A percentile compares a stretch with the other conserved stretches of the same genome.
Conservation (phyloP, 257 asterid species). For the Capsicum pubescens region DNA sequence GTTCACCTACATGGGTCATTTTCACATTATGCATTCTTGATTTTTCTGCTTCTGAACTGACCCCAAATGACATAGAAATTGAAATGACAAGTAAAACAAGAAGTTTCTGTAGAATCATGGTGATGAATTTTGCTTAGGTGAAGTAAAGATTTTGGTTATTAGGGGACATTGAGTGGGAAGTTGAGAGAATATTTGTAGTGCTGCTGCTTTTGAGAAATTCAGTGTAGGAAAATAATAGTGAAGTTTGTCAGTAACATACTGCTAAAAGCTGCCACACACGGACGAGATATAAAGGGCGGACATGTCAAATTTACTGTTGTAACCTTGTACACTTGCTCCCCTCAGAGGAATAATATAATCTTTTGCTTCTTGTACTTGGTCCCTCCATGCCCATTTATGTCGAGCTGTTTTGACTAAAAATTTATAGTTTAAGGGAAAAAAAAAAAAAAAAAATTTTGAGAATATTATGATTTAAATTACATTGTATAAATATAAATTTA, state of each 20-base stretch:
- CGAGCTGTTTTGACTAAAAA: too few relatives aligned
- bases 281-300: slow-evolving; percentile 33
- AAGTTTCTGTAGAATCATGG: slow-evolving; percentile 41
- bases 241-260: slow-evolving; percentile 34
- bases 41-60: slow-evolving; percentile 39
- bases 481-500: neutral
- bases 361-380: too few relatives aligned
- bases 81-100: slow-evolving; percentile 32
- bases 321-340: slow-evolving; percentile 29
- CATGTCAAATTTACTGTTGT: slow-evolving; percentile 22
- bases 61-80: slow-evolving; percentile 29
- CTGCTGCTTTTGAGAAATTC: slow-evolving; percentile 26
- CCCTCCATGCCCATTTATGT: too few relatives aligned
- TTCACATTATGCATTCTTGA: slow-evolving; percentile 34
- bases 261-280: slow-evolving; percentile 44
- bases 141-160: neutral
- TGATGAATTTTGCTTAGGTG: neutral
- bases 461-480: too few relatives aligned
- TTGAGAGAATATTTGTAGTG: slow-evolving; percentile 34
- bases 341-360: too few relatives aligned
- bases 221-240: slow-evolving; percentile 30
- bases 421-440: too few relatives aligned
- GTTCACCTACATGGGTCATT: slow-evolving; percentile 30
- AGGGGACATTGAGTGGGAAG: slow-evolving; percentile 25
- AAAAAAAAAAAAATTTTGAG: too few relatives aligned